Conservation (phyloP, 495 filamentous ascomycete species). For the Emericellopsis terricola region DNA sequence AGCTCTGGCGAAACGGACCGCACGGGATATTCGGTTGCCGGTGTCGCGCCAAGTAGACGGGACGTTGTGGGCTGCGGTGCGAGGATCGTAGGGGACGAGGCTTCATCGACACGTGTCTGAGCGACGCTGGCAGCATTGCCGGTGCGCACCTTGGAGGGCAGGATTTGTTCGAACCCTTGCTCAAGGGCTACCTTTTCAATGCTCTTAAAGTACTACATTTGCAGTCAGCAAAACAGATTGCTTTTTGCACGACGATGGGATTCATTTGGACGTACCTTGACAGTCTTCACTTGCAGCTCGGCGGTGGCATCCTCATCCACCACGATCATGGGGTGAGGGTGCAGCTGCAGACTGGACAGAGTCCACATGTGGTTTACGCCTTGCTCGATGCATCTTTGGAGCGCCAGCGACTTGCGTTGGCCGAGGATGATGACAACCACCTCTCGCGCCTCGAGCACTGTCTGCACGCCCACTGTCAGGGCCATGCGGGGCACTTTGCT, state of each 20-base stretch:
- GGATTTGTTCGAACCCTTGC: conserved; percentile 39
- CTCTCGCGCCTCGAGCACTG: conserved; percentile 64
- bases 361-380: conserved; percentile 87
- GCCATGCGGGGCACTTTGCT: conserved; percentile 64
- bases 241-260: not conserved
- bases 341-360: conserved; percentile 59
- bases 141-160: conserved; percentile 30
- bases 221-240: conserved; percentile 2
- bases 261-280: conserved; percentile 34
- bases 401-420: conserved; percentile 61
- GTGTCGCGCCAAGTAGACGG: conserved; percentile 22
- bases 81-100: conserved; percentile 23
- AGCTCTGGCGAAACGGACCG: conserved; percentile 35
- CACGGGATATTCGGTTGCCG: conserved; percentile 28
- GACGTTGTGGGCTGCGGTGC: conserved; percentile 29
- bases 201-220: conserved; percentile 43
- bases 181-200: conserved; percentile 40
- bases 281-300: conserved; percentile 73
- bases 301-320: conserved; percentile 75
- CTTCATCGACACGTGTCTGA: conserved; percentile 14
- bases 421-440: conserved; percentile 71
- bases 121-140: conserved; percentile 11
- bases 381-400: conserved; percentile 66
- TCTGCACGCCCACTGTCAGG: conserved; percentile 75
- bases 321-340: conserved; percentile 62